Evolutionary conservation across 2,329 filamentous ascomycete genomes (phyloP).

Genomic region (Fulvia fulva): DNA sequence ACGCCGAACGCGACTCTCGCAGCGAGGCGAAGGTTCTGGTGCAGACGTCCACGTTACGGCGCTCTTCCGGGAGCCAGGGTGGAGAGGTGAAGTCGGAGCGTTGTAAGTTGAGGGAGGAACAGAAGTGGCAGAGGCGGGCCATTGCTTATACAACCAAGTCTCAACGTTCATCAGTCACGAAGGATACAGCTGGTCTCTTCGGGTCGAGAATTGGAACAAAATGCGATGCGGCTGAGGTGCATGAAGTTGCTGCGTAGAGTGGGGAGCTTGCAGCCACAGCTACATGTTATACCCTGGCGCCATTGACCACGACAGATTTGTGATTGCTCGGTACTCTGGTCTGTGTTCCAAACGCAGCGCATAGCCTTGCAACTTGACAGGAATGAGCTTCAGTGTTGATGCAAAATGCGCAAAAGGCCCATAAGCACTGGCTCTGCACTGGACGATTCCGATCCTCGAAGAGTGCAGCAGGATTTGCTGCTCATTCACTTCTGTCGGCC

Average conservation of each 20-base stretch:
- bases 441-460: too few species aligned
- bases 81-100: constrained; percentile 2
- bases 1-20: neutral
- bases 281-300: neutral
- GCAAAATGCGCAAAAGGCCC: too few species aligned
- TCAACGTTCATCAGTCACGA: too few species aligned
- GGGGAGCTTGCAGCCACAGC: neutral
- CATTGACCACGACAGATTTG: too few species aligned
- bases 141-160: neutral
- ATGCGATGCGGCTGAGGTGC: neutral
- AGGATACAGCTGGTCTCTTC: too few species aligned
- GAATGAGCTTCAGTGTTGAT: too few species aligned
- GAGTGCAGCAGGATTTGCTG: too few species aligned
- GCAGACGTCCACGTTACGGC: neutral
- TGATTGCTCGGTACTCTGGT: too few species aligned
- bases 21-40: neutral
- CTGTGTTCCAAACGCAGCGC: too few species aligned
- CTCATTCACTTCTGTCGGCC: too few species aligned
- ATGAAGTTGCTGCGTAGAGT: neutral
- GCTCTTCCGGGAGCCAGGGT: neutral
- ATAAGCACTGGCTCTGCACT: too few species aligned
- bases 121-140: neutral
- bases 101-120: neutral
- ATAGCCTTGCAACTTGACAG: too few species aligned
- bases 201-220: neutral